These are phyloP conservation scores for Hyphopichia homilentoma DNA, from an alignment of 805 yeast species.

Conservation along the genomic window DNA sequence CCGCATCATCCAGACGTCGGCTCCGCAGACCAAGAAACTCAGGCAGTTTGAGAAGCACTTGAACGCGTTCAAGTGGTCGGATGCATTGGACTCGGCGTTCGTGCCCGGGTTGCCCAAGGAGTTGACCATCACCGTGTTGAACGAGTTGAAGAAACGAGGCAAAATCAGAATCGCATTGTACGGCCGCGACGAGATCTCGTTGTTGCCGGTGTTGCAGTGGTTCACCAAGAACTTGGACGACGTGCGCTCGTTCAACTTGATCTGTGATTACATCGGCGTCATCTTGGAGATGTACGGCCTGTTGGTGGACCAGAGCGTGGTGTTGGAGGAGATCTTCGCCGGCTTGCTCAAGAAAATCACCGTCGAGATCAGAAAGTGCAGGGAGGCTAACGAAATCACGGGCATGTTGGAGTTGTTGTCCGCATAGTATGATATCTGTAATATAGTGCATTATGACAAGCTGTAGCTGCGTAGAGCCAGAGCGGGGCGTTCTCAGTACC, in stretches of 20 bases:
- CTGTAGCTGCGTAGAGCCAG: neutral
- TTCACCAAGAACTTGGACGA: slow-evolving; percentile 73
- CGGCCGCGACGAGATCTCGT: slow-evolving; percentile 78
- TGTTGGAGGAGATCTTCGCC: slow-evolving; percentile 67
- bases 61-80: slow-evolving; percentile 87
- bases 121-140: slow-evolving; percentile 74
- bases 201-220: slow-evolving; percentile 89
- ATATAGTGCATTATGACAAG: neutral
- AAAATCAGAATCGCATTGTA: slow-evolving; percentile 77
- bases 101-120: slow-evolving; percentile 76
- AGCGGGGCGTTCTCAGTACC: neutral
- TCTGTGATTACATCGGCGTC: slow-evolving; percentile 66
- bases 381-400: slow-evolving; percentile 82
- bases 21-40: slow-evolving; percentile 53
- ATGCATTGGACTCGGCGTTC: slow-evolving; percentile 87
- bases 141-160: slow-evolving; percentile 85
- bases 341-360: slow-evolving; percentile 60
- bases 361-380: slow-evolving; percentile 70
- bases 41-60: slow-evolving; percentile 80
- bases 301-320: slow-evolving; percentile 70
- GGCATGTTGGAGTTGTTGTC: slow-evolving; percentile 92
- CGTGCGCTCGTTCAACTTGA: slow-evolving; percentile 59
- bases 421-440: slow-evolving; percentile 21
- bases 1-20: slow-evolving; percentile 58
- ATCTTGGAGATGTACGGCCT: slow-evolving; percentile 72